Evolutionary conservation across 2,329 filamentous ascomycete species (phyloP).

Genomic region (Neonectria hederae): DNA sequence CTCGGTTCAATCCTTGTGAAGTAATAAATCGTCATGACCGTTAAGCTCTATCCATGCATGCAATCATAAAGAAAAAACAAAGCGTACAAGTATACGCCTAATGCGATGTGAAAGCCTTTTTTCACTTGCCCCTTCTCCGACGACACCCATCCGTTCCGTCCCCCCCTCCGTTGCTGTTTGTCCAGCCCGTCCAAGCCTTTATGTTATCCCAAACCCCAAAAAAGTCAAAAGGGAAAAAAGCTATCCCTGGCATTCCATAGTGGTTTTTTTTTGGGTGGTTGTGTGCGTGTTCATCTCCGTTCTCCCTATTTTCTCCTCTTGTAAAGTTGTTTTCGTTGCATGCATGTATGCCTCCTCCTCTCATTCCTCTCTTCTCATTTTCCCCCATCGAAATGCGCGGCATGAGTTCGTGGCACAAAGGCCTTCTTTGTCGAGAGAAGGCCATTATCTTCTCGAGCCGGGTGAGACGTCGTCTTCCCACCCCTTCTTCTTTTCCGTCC

Average conservation of each 20-base stretch:
- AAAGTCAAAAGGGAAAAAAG: neutral
- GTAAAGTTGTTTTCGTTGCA: neutral
- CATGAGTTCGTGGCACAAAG: conserved; percentile 5
- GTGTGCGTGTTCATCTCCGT: conserved; percentile 8
- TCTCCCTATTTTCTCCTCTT: neutral
- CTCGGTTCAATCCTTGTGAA: neutral
- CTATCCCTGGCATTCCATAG: conserved; percentile 1
- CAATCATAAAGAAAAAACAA: conserved; percentile 22
- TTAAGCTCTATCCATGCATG: conserved; percentile 36
- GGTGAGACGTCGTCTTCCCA: conserved; percentile 6
- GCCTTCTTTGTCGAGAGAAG: conserved; percentile 13
- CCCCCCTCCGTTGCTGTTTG: neutral
- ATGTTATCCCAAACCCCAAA: conserved; percentile 23
- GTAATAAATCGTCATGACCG: conserved; percentile 27
- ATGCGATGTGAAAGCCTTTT: conserved; percentile 16
- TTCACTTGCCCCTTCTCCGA: conserved; percentile 10
- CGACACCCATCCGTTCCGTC: conserved; percentile 10
- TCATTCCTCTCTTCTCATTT: conserved; percentile 1
- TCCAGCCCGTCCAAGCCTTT: conserved; percentile 17
- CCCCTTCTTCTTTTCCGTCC: conserved; percentile 8
- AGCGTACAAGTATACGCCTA: conserved; percentile 23
- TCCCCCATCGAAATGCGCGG: conserved; percentile 5
- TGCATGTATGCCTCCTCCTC: neutral
- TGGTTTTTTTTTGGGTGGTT: neutral
- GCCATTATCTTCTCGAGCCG: conserved; percentile 22